A percentile compares a stretch with the other conserved stretches of the same genome.
These are phyloP conservation scores for Hyphopichia wangnamkhiaoensis DNA, from an alignment of 1,139 yeast species.

Conservation along the genomic window DNA sequence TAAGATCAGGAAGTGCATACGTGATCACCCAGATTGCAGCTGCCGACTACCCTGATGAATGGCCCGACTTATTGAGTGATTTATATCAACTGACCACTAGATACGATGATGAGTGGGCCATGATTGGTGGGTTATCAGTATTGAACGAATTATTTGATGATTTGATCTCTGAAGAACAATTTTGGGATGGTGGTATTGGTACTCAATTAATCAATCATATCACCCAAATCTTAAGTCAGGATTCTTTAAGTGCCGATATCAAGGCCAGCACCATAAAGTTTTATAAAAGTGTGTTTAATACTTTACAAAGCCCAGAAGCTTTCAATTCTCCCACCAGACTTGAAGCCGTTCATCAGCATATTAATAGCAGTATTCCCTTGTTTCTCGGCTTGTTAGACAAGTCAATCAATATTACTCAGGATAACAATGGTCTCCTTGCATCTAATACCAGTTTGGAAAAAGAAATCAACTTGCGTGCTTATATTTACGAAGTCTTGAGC, in stretches of 20 bases:
- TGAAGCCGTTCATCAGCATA: slow-evolving; percentile 29
- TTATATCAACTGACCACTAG: slow-evolving; percentile 44
- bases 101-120: slow-evolving; percentile 28
- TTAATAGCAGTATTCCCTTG: slow-evolving; percentile 19
- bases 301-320: slow-evolving; percentile 56
- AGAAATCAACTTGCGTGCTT: slow-evolving; percentile 24
- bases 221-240: slow-evolving; percentile 36
- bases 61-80: slow-evolving; percentile 71
- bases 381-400: slow-evolving; percentile 19
- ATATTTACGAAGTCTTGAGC: slow-evolving; percentile 31
- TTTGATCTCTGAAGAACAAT: slow-evolving; percentile 80
- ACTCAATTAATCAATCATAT: slow-evolving; percentile 51
- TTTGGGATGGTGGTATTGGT: slow-evolving; percentile 75
- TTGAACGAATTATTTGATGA: slow-evolving; percentile 84
- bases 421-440: too few species aligned
- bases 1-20: slow-evolving; percentile 69
- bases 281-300: slow-evolving; percentile 53
- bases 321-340: slow-evolving; percentile 33
- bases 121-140: slow-evolving; percentile 69
- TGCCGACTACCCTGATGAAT: slow-evolving; percentile 92
- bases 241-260: slow-evolving; percentile 31
- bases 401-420: slow-evolving; percentile 15
- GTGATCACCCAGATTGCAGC: slow-evolving; percentile 84
- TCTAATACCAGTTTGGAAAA: slow-evolving; percentile 19
- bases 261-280: slow-evolving; percentile 53